Conservation (phyloP, 2,329 filamentous ascomycete genomes). For the Pyricularia pennisetigena region DNA sequence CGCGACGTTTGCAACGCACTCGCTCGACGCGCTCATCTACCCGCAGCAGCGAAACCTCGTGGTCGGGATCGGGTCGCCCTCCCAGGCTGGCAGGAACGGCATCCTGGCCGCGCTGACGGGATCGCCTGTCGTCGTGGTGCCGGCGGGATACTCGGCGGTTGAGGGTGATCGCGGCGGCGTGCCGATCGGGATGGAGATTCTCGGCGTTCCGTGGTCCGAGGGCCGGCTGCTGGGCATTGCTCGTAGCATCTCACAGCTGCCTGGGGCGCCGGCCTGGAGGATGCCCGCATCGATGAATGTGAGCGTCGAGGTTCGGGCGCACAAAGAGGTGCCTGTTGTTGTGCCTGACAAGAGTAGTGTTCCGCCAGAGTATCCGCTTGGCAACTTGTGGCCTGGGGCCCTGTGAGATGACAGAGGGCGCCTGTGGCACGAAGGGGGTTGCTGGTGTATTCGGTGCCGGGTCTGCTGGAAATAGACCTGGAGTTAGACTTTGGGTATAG, state of each 20-base stretch:
- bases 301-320: constrained; percentile 25
- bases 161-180: constrained; percentile 35
- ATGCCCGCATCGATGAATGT: constrained; percentile 20
- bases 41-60: constrained; percentile 56
- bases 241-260: constrained; percentile 8
- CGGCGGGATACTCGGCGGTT: constrained; percentile 35
- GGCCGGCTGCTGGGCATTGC: constrained; percentile 15
- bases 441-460: background rate
- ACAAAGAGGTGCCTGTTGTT: constrained; percentile 32
- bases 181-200: constrained; percentile 55
- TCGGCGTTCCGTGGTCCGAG: constrained; percentile 48
- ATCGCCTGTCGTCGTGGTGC: constrained; percentile 32
- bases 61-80: constrained; percentile 43
- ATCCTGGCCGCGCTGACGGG: constrained; percentile 30
- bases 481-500: background rate
- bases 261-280: constrained; percentile 9
- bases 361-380: constrained; percentile 35
- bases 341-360: constrained; percentile 31
- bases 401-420: background rate
- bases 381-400: constrained; percentile 11
- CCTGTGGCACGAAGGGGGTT: background rate
- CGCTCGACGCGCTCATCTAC: constrained; percentile 50
- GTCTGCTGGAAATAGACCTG: background rate
- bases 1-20: constrained; percentile 35
- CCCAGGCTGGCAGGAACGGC: constrained; percentile 47